Conservation (phyloP, 2,329 filamentous ascomycete genomes). For the Thelonectria discophora region DNA sequence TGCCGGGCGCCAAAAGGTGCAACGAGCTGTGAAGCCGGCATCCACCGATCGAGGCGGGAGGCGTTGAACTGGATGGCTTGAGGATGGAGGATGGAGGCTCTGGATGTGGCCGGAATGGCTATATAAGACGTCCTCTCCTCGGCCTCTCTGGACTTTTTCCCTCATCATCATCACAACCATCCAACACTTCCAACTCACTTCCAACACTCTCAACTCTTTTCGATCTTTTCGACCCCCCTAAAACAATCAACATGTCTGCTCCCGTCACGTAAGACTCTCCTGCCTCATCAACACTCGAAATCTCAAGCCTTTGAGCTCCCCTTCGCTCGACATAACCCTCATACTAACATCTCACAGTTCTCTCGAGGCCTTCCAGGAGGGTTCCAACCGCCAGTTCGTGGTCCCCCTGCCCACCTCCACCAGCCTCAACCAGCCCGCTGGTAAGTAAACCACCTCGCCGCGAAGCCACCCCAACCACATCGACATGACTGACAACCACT, state of each 20-base stretch:
- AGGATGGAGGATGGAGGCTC: not conserved
- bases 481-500: conserved; percentile 11
- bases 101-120: not conserved
- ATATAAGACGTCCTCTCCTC: not conserved
- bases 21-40: not conserved
- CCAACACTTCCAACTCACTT: conserved; percentile 30
- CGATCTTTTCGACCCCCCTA: conserved; percentile 24
- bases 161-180: conserved; percentile 15
- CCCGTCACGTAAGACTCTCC: conserved; percentile 37
- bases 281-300: too few relatives aligned
- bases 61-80: too few relatives aligned
- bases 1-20: not conserved
- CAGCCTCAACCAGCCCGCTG: conserved; percentile 47
- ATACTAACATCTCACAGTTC: conserved; percentile 30
- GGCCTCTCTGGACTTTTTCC: not conserved
- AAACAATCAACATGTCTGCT: conserved; percentile 41
- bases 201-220: conserved; percentile 31
- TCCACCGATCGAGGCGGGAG: not conserved
- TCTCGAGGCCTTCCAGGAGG: conserved; percentile 36
- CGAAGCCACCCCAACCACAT: not conserved
- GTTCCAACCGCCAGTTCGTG: conserved; percentile 33
- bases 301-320: not conserved
- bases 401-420: conserved; percentile 45
- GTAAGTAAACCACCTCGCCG: conserved; percentile 39
- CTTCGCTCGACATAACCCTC: not conserved